Evolutionary conservation across 768 basidiomycete genomes (phyloP).

Genomic region (Suillus americanus): DNA sequence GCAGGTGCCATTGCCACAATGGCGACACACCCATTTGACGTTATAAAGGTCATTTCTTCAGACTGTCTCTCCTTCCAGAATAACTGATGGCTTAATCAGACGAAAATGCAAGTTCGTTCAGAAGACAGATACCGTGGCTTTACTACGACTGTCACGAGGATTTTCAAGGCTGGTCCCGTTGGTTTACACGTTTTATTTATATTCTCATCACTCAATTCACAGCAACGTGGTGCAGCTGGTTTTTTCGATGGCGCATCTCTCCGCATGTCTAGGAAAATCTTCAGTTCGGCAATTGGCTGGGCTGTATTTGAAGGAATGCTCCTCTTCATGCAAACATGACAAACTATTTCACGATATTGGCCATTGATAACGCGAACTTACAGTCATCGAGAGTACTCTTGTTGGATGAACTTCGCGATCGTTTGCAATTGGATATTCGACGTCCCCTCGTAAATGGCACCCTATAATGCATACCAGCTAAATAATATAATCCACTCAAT

Average conservation of each 20-base stretch:
- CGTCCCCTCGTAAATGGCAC: conserved; percentile 92
- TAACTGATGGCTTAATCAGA: conserved; percentile 43
- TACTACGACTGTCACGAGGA: conserved; percentile 56
- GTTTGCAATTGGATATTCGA: conserved; percentile 99
- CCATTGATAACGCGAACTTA: background rate
- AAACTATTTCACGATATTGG: background rate
- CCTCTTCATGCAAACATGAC: conserved; percentile 49
- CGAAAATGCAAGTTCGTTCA: conserved; percentile 88
- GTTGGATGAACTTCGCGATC: conserved; percentile 89
- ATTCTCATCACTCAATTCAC: conserved; percentile 7
- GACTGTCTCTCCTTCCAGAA: background rate
- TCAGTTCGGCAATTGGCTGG: conserved; percentile 92
- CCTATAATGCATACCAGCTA: conserved; percentile 40
- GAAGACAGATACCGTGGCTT: conserved; percentile 76
- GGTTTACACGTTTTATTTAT: background rate
- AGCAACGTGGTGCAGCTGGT: conserved; percentile 80
- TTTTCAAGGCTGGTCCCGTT: conserved; percentile 59
- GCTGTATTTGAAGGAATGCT: conserved; percentile 82
- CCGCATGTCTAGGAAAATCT: conserved; percentile 80
- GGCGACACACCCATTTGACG: conserved; percentile 90
- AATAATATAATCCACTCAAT: conserved; percentile 1
- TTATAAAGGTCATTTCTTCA: conserved; percentile 71
- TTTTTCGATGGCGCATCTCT: conserved; percentile 88
- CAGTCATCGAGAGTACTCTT: conserved; percentile 58
- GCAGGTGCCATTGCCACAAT: conserved; percentile 86